phyloP scores from a whole-genome alignment of 192 early-diverging fungal species.

The Rhizophagus sp. region DNA sequence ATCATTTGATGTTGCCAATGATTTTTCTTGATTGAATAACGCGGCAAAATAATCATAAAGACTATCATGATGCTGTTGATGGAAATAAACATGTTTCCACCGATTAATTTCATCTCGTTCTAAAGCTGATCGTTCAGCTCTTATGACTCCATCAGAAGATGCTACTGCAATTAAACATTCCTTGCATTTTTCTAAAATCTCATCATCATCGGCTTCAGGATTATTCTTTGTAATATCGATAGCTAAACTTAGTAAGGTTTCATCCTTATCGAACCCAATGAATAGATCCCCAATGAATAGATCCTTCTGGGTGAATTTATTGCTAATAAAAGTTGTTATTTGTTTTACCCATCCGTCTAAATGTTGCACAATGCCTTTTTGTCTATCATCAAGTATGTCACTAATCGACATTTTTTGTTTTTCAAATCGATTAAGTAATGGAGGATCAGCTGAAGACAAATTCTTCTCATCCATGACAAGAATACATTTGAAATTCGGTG shows the following conservation, averaged over 20 bases:
- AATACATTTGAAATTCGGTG: conserved; percentile 14
- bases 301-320: not conserved
- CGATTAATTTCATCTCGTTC: not conserved
- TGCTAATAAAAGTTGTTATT: conserved; percentile 1
- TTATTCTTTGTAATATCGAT: conserved; percentile 2
- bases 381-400: not conserved
- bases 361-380: not conserved
- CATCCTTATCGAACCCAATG: conserved; percentile 26
- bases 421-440: conserved; percentile 20
- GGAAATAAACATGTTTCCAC: conserved; percentile 27
- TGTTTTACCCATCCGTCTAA: conserved; percentile 2
- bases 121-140: conserved; percentile 4
- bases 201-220: not conserved
- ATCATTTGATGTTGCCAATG: not conserved
- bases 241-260: conserved; percentile 25
- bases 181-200: conserved; percentile 20
- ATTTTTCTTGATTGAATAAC: not conserved
- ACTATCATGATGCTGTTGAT: conserved; percentile 13
- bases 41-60: conserved; percentile 3
- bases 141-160: conserved; percentile 21
- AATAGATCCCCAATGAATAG: conserved; percentile 28
- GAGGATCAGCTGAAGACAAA: conserved; percentile 8
- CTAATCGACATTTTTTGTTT: conserved; percentile 17
- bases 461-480: conserved; percentile 26
- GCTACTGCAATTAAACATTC: conserved; percentile 9